Evolutionary conservation across 2,329 filamentous ascomycete genomes (phyloP).

Genomic region (Stromatinia cepivora): DNA sequence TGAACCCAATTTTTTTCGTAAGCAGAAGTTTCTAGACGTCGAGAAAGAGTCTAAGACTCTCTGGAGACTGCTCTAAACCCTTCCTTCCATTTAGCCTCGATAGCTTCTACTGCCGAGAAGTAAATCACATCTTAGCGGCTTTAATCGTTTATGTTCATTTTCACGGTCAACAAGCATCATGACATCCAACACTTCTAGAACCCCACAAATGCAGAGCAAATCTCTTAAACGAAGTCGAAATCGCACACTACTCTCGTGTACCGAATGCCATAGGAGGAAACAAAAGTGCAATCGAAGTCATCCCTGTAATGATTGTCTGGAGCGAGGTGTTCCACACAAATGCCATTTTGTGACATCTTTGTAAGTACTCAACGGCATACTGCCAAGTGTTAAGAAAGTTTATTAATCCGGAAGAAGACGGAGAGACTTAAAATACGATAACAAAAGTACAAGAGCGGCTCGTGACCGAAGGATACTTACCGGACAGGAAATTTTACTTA

Average conservation of each 20-base stretch:
- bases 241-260: constrained; percentile 28
- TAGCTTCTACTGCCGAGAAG: neutral
- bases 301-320: constrained; percentile 32
- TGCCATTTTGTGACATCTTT: constrained; percentile 28
- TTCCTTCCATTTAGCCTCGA: neutral
- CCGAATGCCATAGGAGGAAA: constrained; percentile 34
- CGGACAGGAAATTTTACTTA: constrained; percentile 28
- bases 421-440: neutral
- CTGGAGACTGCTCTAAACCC: neutral
- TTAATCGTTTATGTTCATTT: neutral
- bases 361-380: constrained; percentile 23
- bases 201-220: neutral
- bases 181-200: neutral
- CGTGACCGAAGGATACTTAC: constrained; percentile 27
- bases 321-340: constrained; percentile 27
- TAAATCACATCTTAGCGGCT: neutral
- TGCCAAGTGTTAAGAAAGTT: neutral
- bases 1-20: neutral
- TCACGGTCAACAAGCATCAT: neutral
- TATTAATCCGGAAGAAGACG: constrained; percentile 13
- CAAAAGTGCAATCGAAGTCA: constrained; percentile 32
- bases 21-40: constrained; percentile 1
- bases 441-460: constrained; percentile 15
- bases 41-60: neutral
- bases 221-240: constrained; percentile 26